A percentile compares a stretch with the other conserved stretches of the same genome.
These are phyloP conservation scores for Sugiyamaella sp. DNA, from an alignment of 1,139 yeast genomes.

Conservation along the genomic window DNA sequence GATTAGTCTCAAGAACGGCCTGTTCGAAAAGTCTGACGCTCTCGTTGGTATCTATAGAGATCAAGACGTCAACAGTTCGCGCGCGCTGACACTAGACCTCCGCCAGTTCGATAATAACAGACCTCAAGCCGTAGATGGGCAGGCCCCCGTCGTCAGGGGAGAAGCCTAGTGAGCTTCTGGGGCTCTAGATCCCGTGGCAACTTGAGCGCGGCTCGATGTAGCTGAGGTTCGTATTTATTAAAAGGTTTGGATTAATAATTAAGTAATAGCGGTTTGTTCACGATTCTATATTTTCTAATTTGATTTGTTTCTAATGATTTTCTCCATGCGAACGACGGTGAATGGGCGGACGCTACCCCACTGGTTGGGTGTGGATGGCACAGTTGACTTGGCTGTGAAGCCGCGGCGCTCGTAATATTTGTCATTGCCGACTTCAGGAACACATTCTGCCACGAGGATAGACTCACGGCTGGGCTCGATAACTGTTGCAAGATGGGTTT, in stretches of 20 bases:
- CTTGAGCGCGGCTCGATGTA: no score
- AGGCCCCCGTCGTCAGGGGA: not conserved
- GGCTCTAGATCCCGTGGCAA: no score
- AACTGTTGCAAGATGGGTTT: constrained; percentile 4
- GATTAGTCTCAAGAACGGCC: constrained; percentile 82
- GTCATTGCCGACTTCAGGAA: constrained; percentile 16
- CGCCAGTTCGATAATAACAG: constrained; percentile 15
- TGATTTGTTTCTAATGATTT: not conserved
- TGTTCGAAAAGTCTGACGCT: constrained; percentile 88
- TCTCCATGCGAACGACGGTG: constrained; percentile 15
- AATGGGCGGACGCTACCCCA: constrained; percentile 13
- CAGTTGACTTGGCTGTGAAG: not conserved
- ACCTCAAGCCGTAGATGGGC: not conserved
- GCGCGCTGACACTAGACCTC: constrained; percentile 53
- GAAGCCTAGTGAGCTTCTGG: not conserved
- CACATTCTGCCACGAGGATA: constrained; percentile 16
- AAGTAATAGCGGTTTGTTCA: no score
- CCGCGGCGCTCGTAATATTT: constrained; percentile 15
- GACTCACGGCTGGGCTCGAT: constrained; percentile 3
- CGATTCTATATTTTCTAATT: no score
- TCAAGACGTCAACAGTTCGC: constrained; percentile 74
- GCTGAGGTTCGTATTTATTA: no score
- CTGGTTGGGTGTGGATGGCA: not conserved
- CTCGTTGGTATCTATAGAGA: constrained; percentile 93
- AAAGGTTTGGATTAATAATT: no score